phyloP scores from a whole-genome alignment of 805 yeast genomes.

The Starmerella riodocensis region DNA sequence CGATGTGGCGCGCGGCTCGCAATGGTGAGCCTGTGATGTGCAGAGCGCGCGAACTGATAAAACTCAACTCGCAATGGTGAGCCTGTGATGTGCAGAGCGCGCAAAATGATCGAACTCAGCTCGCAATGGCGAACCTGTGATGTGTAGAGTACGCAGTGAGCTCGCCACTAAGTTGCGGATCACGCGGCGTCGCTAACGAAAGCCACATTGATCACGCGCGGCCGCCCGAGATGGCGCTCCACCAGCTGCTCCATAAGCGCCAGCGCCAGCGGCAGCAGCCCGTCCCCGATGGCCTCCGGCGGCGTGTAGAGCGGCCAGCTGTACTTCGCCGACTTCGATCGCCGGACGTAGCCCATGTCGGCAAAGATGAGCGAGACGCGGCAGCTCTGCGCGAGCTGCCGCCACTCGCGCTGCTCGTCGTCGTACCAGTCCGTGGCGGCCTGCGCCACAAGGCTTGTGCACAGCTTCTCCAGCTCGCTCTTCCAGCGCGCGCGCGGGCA shows the following conservation, averaged over 20 bases:
- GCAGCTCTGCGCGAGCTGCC: not conserved
- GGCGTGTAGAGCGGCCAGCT: not conserved
- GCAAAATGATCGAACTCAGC: too few species aligned
- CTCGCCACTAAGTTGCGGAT: too few species aligned
- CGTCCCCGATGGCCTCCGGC: not conserved
- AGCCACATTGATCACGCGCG: constrained; percentile 10
- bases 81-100: too few species aligned
- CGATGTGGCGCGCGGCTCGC: too few species aligned
- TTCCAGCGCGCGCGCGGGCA: constrained; percentile 5
- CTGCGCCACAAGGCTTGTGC: constrained; percentile 19
- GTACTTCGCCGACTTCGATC: constrained; percentile 1
- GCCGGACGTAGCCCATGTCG: not conserved
- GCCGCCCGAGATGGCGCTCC: not conserved
- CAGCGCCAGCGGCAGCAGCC: not conserved
- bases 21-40: too few species aligned
- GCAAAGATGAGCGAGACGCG: constrained; percentile 6
- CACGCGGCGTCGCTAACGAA: not conserved
- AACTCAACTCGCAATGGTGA: too few species aligned
- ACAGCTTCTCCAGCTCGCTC: constrained; percentile 12
- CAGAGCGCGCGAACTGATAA: too few species aligned
- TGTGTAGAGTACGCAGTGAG: too few species aligned
- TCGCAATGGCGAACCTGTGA: too few species aligned
- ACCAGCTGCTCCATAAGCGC: constrained; percentile 3
- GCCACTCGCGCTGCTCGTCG: constrained; percentile 18
- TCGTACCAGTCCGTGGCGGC: constrained; percentile 19